Base-by-base conservation (phyloP, 2,329 filamentous ascomycete genomes). In the Aspergillus thermomutatus region DNA sequence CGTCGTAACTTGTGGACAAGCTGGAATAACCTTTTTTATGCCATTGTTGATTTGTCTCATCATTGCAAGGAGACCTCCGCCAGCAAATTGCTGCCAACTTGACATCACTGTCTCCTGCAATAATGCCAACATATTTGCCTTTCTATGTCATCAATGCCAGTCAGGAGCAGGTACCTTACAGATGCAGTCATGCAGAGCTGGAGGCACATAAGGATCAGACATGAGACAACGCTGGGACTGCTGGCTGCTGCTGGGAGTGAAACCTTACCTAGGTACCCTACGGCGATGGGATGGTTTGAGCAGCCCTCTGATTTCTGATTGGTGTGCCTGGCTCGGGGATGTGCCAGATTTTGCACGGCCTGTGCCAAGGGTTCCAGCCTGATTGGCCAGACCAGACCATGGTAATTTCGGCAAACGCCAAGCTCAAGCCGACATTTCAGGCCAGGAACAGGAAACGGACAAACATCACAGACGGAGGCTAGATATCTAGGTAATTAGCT, bases 321-420 rank as follows among this genome's bases (percentile, higher is more conserved):
- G 68, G 69, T 66, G 69, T 71, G 45, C 69, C 68, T 71, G 69
- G 57, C 58, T 61, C 48, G 57, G 55, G 48, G 47, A 52, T 53
- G 31, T 47, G 52, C 58, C 37, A 54, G 50, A 49, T 50, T 53
- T 45, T 43, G 56, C 60, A 57, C 53, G 46, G 50, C 25, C 25
- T 31, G 25, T 58, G 56, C 54, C 48, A 49, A 51, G 50, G 31
- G 46, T 8, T 9, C 9, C 45, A 46, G 52, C 23, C 23, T 69
- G 58, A 68, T 67, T 70, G 68, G 68, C 26, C 41, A 48, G 54
- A 57, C 62, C 60, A 52, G 57, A 52, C 45, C 48, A 57, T 40
- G 52, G 55, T 60, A 64, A 66, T 69, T 60, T 69, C 63, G 62
- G 61, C 55, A 58, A 53, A 50, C 61, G 64, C 65, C 64, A 65